Base-by-base conservation (phyloP, 2,329 filamentous ascomycete genomes). In the Kalaharituber pfeilii region DNA sequence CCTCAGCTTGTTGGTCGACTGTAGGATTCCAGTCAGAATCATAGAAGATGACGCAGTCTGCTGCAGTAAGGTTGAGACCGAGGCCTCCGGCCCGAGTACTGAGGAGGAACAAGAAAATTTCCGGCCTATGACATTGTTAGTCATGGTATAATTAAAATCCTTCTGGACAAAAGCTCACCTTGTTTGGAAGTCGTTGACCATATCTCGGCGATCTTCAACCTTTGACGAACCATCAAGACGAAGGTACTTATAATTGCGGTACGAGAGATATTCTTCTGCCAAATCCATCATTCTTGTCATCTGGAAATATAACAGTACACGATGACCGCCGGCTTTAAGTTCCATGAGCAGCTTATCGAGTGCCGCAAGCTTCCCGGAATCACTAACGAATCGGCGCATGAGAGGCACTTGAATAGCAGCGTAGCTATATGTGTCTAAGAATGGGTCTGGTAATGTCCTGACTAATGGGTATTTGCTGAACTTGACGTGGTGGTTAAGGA, bases 241-340 rank as follows among this genome's bases (percentile, higher is more conserved):
- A 65, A 89, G 93, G 71, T 95, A 98, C 69, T 94, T 95, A 80
- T 94, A 96, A 71, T 96, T 95, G 67, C 91, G 86, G 72, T 96
- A 96, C 0, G 91, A 96, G 56, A 98, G 75, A 64, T 96, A 98
- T 70, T 98, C 91, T 68, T 98, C 91, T 85, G 96, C 96, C 57
- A 98, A 74, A 67, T 98, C 89, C 66, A 98, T 96, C 91, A 98
- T 98, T 66, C 86, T 84, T 3, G 91, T 98, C 91, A 98, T 98
- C 74, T 98, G 91, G 84, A 98, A 98, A 75, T 98, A 98, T 20
- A 98, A 74, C 53, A 98, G 74, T 22, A 98, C 91, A 65, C 91
- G 87, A 64, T 98, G 91, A 30, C 84, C 84, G 59, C 84, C 85
- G 58, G 86, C 83, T 75, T 96, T 98, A 65, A 98, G 80, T 67